Evolutionary conservation across 2,329 filamentous ascomycete species (phyloP), one percentile per base, ranked within the genome.

Genomic region (Neodidymelliopsis sp.): DNA sequence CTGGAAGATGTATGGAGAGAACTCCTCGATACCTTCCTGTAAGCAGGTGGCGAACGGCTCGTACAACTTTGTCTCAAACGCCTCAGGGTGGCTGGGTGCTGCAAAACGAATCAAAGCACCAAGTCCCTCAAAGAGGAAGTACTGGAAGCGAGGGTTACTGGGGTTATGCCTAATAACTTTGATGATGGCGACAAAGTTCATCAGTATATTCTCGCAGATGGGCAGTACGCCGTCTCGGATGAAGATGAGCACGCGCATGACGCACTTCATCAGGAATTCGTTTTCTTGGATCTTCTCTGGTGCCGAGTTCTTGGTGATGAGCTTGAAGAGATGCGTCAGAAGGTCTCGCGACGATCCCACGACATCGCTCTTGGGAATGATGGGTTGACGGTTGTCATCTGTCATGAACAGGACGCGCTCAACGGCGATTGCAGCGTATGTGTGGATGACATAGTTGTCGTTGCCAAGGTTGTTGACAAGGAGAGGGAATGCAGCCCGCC

Each of bases 251-350:
- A 99, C 93, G 63, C 94, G 85, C 94, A 99, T 99, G 47, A 97
- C 91, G 66, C 94, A 99, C 64, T 91, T 90, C 92, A 99, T 97
- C 67, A 99, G 74, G 72, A 97, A 99, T 70, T 99, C 94, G 69
- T 99, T 99, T 75, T 99, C 94, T 69, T 99, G 94, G 54, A 99
- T 86, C 79, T 97, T 99, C 57, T 93, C 85, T 1, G 95, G 88
- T 9, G 89, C 87, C 4, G 82, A 80, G 62, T 96, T 88, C 69
- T 89, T 90, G 69, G 95, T 89, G 58, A 99, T 91, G 41, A 99
- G 81, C 57, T 87, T 87, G 80, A 99, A 97, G 10, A 99, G 80
- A 67, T 97, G 93, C 43, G 90, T 83, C 15, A 97, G 79, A 2
- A 99, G 83, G 60, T 96, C 91, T 71, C 91, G 92, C 18, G 93